phyloP scores from a whole-genome alignment of 495 filamentous ascomycete species.

The Neurospora cerealis region DNA sequence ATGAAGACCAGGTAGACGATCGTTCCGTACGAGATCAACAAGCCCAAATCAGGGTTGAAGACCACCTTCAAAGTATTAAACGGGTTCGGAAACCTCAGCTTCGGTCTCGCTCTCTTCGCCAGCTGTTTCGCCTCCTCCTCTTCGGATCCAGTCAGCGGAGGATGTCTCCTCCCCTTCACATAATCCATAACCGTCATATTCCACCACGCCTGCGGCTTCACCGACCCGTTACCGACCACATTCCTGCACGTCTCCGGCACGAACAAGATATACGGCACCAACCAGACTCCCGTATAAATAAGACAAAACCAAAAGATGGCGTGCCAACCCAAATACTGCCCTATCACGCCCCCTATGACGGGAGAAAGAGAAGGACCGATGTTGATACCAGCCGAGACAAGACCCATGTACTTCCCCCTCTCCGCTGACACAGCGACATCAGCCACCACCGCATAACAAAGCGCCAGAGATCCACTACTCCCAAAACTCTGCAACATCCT shows the following conservation, averaged over 20 bases:
- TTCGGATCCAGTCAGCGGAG: not conserved
- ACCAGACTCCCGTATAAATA: slow-evolving; percentile 44
- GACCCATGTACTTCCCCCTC: slow-evolving; percentile 50
- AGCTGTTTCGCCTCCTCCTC: not conserved
- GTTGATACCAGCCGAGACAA: slow-evolving; percentile 40
- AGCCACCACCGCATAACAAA: slow-evolving; percentile 51
- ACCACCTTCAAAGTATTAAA: slow-evolving; percentile 56
- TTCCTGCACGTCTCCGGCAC: slow-evolving; percentile 62
- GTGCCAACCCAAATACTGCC: slow-evolving; percentile 57
- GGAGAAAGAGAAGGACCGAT: slow-evolving; percentile 50
- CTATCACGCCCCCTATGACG: slow-evolving; percentile 54
- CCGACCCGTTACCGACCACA: slow-evolving; percentile 59
- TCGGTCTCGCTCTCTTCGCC: slow-evolving; percentile 21
- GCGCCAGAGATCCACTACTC: slow-evolving; percentile 35
- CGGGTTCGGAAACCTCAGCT: slow-evolving; percentile 60
- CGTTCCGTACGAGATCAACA: slow-evolving; percentile 34
- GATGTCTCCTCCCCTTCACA: not conserved
- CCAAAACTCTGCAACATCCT: slow-evolving; percentile 52
- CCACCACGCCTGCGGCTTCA: slow-evolving; percentile 40
- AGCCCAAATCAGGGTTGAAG: slow-evolving; percentile 49
- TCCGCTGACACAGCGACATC: slow-evolving; percentile 51
- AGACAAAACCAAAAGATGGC: slow-evolving; percentile 67
- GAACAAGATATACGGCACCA: slow-evolving; percentile 41
- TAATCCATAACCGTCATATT: slow-evolving; percentile 43
- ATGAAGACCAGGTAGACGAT: slow-evolving; percentile 42